Evolutionary conservation across 2,329 filamentous ascomycete genomes (phyloP), one percentile per base, ranked within the genome.

Genomic region (Xylariaceae sp.): DNA sequence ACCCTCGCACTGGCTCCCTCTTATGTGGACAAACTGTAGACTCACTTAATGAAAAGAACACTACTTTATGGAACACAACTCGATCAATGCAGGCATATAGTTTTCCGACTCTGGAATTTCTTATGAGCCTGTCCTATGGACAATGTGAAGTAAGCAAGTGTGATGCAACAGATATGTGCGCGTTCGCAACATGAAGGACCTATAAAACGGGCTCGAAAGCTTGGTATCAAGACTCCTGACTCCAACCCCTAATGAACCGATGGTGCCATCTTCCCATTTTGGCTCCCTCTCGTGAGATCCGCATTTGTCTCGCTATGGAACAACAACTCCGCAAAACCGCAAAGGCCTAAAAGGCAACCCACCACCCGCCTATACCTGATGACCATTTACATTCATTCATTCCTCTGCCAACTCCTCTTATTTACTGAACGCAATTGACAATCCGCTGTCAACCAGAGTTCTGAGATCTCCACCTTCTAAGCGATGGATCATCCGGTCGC

Each of bases 201-300:
- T 42, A 42, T 42, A 42, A 61, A 55, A 52, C 63, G 63, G 53
- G 57, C 53, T 57, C 37, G 42, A 61, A 63, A 58, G 49, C 53
- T 64, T 64, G 66, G 65, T 66, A 69, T 69, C 63, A 65, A 64
- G 55, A 56, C 49, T 47, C 57, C 61, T 55, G 37, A 64, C 57
- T 60, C 61, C 57, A 42, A 18, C 47, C 13, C 50, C 56, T 45
- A 37, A n/a, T 53, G 56, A 37, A 49, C 53, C 51, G 34, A 51
- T 15, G 10, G 17, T 18, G 17, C 17, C 17, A 18, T 18, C 17
- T 18, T 18, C 17, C 17, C 17, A 18, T 18, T 18, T 18, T 18
- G 17, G 17, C 17, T 18, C 17, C 17, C 30, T 52, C 37, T 23
- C 34, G 37, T 18, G 39, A 30, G 23, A 30, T 30, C 23, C 1